Conservation (phyloP, 2,329 filamentous ascomycete genomes). For the Fusarium metavorans region DNA sequence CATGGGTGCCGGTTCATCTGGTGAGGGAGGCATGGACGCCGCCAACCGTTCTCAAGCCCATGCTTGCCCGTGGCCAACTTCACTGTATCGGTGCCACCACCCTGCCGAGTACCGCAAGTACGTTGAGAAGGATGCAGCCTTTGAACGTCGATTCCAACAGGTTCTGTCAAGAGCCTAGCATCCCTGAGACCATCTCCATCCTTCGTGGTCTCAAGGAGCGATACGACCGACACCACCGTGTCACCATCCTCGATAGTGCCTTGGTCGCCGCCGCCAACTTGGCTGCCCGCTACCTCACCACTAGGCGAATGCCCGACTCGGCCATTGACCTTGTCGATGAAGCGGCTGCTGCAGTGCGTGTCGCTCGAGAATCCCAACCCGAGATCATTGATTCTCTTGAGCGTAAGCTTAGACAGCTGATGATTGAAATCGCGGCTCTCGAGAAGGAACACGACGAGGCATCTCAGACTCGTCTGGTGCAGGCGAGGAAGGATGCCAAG, state of each 20-base stretch:
- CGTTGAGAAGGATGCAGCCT: slow-evolving; percentile 98
- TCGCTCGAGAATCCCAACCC: slow-evolving; percentile 94
- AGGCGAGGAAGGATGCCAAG: slow-evolving; percentile 89
- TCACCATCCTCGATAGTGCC: slow-evolving; percentile 94
- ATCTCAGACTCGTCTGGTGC: slow-evolving; percentile 83
- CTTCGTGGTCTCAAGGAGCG: slow-evolving; percentile 98
- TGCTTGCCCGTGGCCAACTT: slow-evolving; percentile 95
- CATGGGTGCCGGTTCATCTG: slow-evolving; percentile 95
- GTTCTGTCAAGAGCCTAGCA: slow-evolving; percentile 93
- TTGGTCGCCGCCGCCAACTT: slow-evolving; percentile 93
- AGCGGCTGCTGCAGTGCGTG: slow-evolving; percentile 94
- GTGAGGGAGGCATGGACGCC: slow-evolving; percentile 98
- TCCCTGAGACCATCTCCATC: slow-evolving; percentile 94
- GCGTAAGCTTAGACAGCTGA: slow-evolving; percentile 87
- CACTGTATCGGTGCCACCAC: slow-evolving; percentile 99
- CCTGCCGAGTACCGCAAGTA: slow-evolving; percentile 97
- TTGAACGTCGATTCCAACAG: slow-evolving; percentile 98
- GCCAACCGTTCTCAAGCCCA: slow-evolving; percentile 97
- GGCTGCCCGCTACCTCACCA: slow-evolving; percentile 92
- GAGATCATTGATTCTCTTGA: slow-evolving; percentile 96
- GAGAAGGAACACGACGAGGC: slow-evolving; percentile 95
- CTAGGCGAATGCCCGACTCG: slow-evolving; percentile 91
- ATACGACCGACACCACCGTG: slow-evolving; percentile 98
- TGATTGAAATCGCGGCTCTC: slow-evolving; percentile 97
- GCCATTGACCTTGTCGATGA: slow-evolving; percentile 97